phyloP scores from a whole-genome alignment of 2,329 filamentous ascomycete genomes.

The Boeremia lycopersici region DNA sequence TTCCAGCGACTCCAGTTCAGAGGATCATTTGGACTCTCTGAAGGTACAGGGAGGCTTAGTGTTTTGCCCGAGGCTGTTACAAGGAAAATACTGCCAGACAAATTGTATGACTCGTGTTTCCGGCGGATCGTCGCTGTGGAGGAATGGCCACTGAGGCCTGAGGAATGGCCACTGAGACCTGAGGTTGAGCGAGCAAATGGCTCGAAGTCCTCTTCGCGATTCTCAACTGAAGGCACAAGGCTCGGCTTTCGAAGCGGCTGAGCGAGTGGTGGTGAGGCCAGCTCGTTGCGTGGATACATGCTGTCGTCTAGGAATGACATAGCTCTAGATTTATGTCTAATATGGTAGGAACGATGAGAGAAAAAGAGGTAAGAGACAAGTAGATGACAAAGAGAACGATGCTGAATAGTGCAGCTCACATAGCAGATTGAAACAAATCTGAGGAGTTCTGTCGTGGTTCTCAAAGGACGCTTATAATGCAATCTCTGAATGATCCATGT shows the following conservation, averaged over 20 bases:
- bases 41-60: constrained; percentile 33
- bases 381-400: too few species aligned
- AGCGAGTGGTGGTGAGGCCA: constrained; percentile 19
- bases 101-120: constrained; percentile 35
- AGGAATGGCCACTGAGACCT: background rate
- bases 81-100: constrained; percentile 34
- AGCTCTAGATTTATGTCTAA: constrained; percentile 5
- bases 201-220: background rate
- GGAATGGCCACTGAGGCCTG: background rate
- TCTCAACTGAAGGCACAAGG: constrained; percentile 9
- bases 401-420: too few species aligned
- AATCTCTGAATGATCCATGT: background rate
- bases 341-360: background rate
- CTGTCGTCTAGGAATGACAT: background rate
- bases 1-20: constrained; percentile 34
- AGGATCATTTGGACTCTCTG: constrained; percentile 31
- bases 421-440: background rate
- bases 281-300: constrained; percentile 23
- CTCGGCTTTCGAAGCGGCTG: constrained; percentile 22
- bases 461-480: background rate
- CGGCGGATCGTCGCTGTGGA: background rate
- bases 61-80: constrained; percentile 30
- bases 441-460: background rate
- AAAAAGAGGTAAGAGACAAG: background rate
- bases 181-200: background rate